A percentile compares a stretch with the other conserved stretches of the same genome.
These are phyloP conservation scores for Prunus mira DNA, from an alignment of 306 rosid genomes.

Conservation along the genomic window DNA sequence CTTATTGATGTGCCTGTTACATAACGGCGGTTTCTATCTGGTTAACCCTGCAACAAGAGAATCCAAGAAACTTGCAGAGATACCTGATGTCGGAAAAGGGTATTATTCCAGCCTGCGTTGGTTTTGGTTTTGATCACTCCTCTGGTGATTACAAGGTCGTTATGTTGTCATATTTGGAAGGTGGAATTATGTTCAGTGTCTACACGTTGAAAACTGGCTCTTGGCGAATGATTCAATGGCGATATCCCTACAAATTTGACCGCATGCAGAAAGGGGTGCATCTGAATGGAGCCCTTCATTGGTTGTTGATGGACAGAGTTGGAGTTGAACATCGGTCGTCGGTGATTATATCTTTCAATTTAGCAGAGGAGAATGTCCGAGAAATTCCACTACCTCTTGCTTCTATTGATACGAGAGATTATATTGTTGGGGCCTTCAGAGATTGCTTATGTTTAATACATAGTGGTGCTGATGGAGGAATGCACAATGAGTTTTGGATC, in stretches of 20 bases:
- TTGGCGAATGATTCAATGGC: background rate
- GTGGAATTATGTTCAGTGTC: background rate
- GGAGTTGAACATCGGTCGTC: background rate
- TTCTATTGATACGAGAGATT: background rate
- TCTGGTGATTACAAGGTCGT: background rate
- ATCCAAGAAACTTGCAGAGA: background rate
- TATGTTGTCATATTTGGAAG: no score
- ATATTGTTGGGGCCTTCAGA: background rate
- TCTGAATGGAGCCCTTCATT: background rate
- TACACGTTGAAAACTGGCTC: background rate
- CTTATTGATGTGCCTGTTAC: background rate
- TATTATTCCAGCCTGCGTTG: background rate
- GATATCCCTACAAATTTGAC: background rate
- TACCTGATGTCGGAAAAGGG: no score
- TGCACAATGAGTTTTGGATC: background rate
- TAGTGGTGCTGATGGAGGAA: no score
- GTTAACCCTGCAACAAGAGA: background rate
- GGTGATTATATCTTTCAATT: background rate
- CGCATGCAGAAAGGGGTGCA: background rate
- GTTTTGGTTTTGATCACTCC: background rate
- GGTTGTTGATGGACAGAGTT: background rate
- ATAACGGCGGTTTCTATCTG: background rate
- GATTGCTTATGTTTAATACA: background rate
- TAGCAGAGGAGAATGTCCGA: background rate
- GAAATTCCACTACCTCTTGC: background rate